A percentile compares a stretch with the other conserved stretches of the same genome.
Evolutionary conservation across 805 yeast genomes (phyloP).

Genomic region (Clavispora vitiphila): DNA sequence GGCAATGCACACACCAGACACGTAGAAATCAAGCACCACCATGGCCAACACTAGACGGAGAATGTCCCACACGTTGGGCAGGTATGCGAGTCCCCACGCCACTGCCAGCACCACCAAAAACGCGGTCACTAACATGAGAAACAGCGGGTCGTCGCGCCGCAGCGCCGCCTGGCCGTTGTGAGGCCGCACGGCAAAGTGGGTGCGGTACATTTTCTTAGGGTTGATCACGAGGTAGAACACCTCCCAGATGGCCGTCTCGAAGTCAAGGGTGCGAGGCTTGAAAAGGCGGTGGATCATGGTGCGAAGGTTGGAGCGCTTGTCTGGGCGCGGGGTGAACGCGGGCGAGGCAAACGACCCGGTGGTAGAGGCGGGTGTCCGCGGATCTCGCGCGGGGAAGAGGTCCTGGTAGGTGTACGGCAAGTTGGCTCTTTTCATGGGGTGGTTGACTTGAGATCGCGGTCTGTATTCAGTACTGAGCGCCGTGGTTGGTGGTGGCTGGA

Average conservation of each 20-base stretch:
- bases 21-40: slow-evolving; percentile 79
- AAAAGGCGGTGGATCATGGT: slow-evolving; percentile 36
- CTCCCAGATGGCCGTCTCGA: slow-evolving; percentile 93
- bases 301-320: slow-evolving; percentile 16
- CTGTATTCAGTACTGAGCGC: neutral
- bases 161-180: slow-evolving; percentile 62
- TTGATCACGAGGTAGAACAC: slow-evolving; percentile 65
- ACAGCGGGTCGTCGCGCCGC: slow-evolving; percentile 91
- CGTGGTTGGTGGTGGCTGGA: too few species aligned
- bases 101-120: slow-evolving; percentile 70
- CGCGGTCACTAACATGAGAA: slow-evolving; percentile 64
- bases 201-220: slow-evolving; percentile 78
- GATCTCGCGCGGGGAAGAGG: slow-evolving; percentile 28
- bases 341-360: slow-evolving; percentile 10
- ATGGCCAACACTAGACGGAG: slow-evolving; percentile 67
- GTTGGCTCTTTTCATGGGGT: slow-evolving; percentile 25
- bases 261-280: slow-evolving; percentile 78
- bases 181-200: slow-evolving; percentile 70
- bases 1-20: slow-evolving; percentile 64
- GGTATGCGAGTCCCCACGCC: slow-evolving; percentile 86
- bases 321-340: slow-evolving; percentile 9
- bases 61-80: slow-evolving; percentile 57
- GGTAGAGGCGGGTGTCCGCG: slow-evolving; percentile 10
- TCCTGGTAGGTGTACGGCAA: slow-evolving; percentile 42
- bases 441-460: neutral